These are phyloP conservation scores for Lentithecium fluviatile DNA, from an alignment of 495 filamentous ascomycete genomes.

Conservation along the genomic window DNA sequence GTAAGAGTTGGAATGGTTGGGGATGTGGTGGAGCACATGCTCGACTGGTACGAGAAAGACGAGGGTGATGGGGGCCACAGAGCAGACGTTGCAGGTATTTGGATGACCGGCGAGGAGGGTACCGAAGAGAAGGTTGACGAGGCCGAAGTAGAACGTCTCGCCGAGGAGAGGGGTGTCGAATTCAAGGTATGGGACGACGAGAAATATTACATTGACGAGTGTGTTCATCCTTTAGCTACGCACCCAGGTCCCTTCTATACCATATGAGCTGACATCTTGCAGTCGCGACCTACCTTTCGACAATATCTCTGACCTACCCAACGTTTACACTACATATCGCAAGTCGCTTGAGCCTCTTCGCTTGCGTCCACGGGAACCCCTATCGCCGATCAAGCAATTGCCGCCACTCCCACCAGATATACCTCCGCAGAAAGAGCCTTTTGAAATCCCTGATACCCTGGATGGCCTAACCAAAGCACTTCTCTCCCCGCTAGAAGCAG, in stretches of 20 bases:
- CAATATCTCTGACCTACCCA: constrained; percentile 54
- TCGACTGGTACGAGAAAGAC: constrained; percentile 43
- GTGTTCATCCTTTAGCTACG: constrained; percentile 37
- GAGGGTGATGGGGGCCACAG: constrained; percentile 1
- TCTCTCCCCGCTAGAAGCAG: constrained; percentile 52
- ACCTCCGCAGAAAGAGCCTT: constrained; percentile 57
- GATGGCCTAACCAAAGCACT: constrained; percentile 53
- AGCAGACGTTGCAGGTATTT: constrained; percentile 58
- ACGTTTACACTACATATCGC: constrained; percentile 67
- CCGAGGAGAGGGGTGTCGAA: constrained; percentile 49
- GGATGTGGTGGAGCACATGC: constrained; percentile 54
- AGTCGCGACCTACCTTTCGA: constrained; percentile 59
- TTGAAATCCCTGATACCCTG: constrained; percentile 56
- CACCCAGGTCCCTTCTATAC: not conserved
- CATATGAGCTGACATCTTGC: not conserved
- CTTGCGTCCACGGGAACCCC: constrained; percentile 52
- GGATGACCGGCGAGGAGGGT: constrained; percentile 66
- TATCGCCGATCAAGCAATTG: constrained; percentile 51
- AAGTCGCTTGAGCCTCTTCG: constrained; percentile 66
- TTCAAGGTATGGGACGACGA: constrained; percentile 66
- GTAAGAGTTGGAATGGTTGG: constrained; percentile 60
- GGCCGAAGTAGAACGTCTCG: constrained; percentile 49
- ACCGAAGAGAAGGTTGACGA: constrained; percentile 65
- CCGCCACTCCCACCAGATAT: constrained; percentile 55
- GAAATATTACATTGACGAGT: constrained; percentile 75